Base-by-base conservation (phyloP, 2,329 filamentous ascomycete species). In the Xylaria sp. region DNA sequence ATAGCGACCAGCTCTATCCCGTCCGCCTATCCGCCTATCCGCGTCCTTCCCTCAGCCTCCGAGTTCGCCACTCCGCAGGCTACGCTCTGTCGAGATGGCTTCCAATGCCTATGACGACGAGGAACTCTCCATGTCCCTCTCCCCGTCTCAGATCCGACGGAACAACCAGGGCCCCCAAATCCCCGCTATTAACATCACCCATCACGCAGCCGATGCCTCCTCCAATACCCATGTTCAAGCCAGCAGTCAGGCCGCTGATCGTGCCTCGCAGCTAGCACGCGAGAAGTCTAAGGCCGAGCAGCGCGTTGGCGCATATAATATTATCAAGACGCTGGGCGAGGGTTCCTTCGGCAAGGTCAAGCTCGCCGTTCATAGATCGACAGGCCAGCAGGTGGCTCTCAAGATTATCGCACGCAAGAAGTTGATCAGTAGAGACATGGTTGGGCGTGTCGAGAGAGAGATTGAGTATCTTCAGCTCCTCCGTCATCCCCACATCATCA, bases 301-400 rank as follows among this genome's bases (percentile, higher is more conserved):
- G 83, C 90, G 95, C 73, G 90, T 98, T 77, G 94, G 94, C 73
- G 93, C 94, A 81, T 99, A 99, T 84, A 92, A 92, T 76, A 91
- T 97, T 66, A 86, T 97, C 74, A 91, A 90, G 79, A 97, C 95
- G 17, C 87, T 99, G 15, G 96, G 96, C 65, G 96, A 99, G 83
- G 96, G 96, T 56, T 97, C 94, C 2, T 99, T 99, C 80, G 96
- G 96, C 76, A 99, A 99, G 84, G 96, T 99, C 80, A 98, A 98
- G 85, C 88, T 99, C 75, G 96, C 96, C 26, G 92, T 94, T 49
- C 96, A 99, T 79, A 90, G 93, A 77, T 90, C 94, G 74, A 98
- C 93, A 74, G 93, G 93, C 72, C 94, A 98, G 81, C 93, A 97
- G 83, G 96, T 99, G 59, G 96, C 96, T 33, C 87, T 99, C 78